Conservation (phyloP, 352 stramenopile species). For the Bremia lactucae region DNA sequence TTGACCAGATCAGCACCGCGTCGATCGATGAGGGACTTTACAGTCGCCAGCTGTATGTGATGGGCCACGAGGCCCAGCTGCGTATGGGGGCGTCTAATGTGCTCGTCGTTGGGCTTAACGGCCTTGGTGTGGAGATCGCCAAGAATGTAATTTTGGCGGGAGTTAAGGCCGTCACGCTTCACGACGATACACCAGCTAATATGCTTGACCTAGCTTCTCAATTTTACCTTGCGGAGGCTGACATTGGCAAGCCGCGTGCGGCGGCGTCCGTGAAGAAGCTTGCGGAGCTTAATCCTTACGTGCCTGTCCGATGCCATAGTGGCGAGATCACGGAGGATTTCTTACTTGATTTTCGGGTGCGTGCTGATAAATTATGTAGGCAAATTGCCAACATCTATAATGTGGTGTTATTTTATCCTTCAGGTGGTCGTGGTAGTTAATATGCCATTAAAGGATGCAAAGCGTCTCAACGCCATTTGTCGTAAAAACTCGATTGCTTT, state of each 20-base stretch:
- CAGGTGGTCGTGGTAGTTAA: conserved; percentile 84
- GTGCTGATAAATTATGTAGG: conserved; percentile 7
- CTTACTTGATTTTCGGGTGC: conserved; percentile 56
- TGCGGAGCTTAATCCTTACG: conserved; percentile 96
- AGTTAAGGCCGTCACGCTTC: conserved; percentile 91
- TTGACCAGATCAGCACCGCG: conserved; percentile 33
- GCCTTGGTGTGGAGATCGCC: conserved; percentile 93
- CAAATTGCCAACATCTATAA: neutral
- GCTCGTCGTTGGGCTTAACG: conserved; percentile 91
- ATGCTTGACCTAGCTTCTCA: conserved; percentile 89
- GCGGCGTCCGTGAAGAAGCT: conserved; percentile 83
- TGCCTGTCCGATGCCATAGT: conserved; percentile 64
- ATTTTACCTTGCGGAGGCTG: conserved; percentile 90
- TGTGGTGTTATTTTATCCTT: neutral
- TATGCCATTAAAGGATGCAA: conserved; percentile 48
- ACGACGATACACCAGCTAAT: conserved; percentile 82
- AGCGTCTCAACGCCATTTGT: conserved; percentile 77
- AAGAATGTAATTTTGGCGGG: conserved; percentile 98
- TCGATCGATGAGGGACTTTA: conserved; percentile 82
- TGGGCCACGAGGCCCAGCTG: conserved; percentile 97
- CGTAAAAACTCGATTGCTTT: conserved; percentile 84
- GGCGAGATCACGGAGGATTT: conserved; percentile 66
- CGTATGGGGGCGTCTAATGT: conserved; percentile 93
- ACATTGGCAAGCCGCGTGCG: conserved; percentile 84
- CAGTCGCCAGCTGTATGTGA: conserved; percentile 97